Percentiles rank a stretch among this genome's conserved stretches.
phyloP scores from a whole-genome alignment of 2,329 filamentous ascomycete species.

The Phaeosphaeria sp. region DNA sequence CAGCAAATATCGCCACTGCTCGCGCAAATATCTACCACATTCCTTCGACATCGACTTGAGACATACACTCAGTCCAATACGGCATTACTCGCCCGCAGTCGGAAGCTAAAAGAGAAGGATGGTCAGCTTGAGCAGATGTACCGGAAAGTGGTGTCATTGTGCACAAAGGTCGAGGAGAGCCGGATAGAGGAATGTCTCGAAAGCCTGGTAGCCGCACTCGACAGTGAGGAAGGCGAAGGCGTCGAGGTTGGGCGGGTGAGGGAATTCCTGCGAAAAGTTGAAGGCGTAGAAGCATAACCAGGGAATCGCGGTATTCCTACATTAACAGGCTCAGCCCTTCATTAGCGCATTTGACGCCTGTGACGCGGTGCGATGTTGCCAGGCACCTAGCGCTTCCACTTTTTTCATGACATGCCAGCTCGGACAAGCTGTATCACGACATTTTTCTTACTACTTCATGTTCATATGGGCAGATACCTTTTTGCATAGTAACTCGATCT shows the following conservation, averaged over 20 bases:
- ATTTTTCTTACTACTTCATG: background rate
- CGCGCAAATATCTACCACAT: constrained; percentile 35
- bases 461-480: background rate
- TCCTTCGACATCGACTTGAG: constrained; percentile 70
- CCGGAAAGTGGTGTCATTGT: constrained; percentile 83
- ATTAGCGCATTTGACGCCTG: background rate
- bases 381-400: too few species aligned
- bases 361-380: background rate
- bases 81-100: constrained; percentile 70
- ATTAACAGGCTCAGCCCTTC: background rate
- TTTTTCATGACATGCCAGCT: background rate
- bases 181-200: constrained; percentile 83
- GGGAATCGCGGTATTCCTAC: background rate
- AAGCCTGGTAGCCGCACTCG: constrained; percentile 82
- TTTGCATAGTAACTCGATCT: background rate
- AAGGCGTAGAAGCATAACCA: constrained; percentile 58
- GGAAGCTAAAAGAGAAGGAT: constrained; percentile 76
- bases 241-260: constrained; percentile 78
- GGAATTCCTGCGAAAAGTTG: constrained; percentile 80
- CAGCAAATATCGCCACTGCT: constrained; percentile 49
- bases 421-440: background rate
- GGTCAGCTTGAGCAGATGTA: constrained; percentile 88
- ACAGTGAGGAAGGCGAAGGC: constrained; percentile 75
- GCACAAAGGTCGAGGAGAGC: constrained; percentile 78
- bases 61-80: constrained; percentile 75